A percentile compares a stretch with the other conserved stretches of the same genome.
Conservation (phyloP, 2,329 filamentous ascomycete species). For the Sclerotinia borealis region DNA sequence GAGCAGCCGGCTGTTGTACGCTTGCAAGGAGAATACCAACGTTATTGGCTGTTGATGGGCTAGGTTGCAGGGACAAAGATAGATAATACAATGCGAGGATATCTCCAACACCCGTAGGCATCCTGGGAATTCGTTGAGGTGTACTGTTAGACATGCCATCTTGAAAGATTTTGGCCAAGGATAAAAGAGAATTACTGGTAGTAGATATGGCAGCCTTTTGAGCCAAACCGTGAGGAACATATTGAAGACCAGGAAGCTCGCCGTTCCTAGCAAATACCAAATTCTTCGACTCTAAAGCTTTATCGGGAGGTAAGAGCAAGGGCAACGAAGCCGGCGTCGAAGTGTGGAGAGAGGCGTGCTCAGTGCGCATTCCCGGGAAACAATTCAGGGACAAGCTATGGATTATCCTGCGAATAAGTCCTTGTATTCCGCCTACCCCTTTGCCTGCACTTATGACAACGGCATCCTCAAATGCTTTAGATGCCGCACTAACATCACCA, state of each 20-base stretch:
- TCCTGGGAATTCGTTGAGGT: conserved; percentile 46
- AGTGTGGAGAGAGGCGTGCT: conserved; percentile 17
- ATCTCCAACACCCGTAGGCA: conserved; percentile 75
- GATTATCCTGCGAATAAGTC: conserved; percentile 74
- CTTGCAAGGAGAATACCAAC: conserved; percentile 95
- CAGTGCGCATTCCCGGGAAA: conserved; percentile 33
- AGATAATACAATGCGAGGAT: conserved; percentile 94
- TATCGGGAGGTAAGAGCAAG: conserved; percentile 75
- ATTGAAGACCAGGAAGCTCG: conserved; percentile 71
- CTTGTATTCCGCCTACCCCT: conserved; percentile 62
- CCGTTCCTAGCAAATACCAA: conserved; percentile 74
- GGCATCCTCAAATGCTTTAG: conserved; percentile 88
- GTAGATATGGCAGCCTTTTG: conserved; percentile 80
- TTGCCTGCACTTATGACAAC: conserved; percentile 81
- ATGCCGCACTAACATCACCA: conserved; percentile 74
- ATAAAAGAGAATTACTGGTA: conserved; percentile 91
- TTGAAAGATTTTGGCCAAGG: conserved; percentile 95
- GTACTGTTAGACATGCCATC: conserved; percentile 73
- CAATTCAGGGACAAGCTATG: conserved; percentile 53
- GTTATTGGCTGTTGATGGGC: conserved; percentile 96
- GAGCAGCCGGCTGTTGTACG: conserved; percentile 63
- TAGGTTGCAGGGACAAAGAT: conserved; percentile 88
- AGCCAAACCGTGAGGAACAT: conserved; percentile 63
- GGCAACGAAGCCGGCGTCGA: conserved; percentile 37
- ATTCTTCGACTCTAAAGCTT: conserved; percentile 73